These are phyloP conservation scores for Dipodascus albidus DNA, from an alignment of 805 yeast genomes.

Conservation along the genomic window DNA sequence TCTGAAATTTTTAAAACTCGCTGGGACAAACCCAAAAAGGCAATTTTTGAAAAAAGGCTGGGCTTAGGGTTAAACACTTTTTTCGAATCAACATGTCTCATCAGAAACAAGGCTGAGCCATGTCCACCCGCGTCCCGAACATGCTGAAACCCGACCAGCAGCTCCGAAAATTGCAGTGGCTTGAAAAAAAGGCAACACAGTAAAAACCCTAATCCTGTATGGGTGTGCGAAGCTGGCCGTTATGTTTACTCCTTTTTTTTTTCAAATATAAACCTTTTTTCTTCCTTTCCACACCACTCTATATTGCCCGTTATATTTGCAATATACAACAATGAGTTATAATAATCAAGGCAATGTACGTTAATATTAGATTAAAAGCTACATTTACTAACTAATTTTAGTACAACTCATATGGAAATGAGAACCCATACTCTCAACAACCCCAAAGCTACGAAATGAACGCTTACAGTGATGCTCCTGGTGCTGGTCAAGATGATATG, in stretches of 20 bases:
- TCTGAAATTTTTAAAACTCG: neutral
- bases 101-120: too few relatives aligned
- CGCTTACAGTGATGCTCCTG: neutral
- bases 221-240: neutral
- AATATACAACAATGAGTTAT: neutral
- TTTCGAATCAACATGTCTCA: too few relatives aligned
- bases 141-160: too few relatives aligned
- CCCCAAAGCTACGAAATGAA: neutral
- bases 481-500: slow-evolving; percentile 32
- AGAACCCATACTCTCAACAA: neutral
- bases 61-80: neutral
- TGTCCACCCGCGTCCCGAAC: too few relatives aligned
- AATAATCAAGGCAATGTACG: neutral
- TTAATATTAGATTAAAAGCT: neutral
- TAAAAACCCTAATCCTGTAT: neutral
- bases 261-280: neutral
- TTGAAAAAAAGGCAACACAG: too few relatives aligned
- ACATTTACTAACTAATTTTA: neutral
- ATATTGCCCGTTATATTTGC: neutral
- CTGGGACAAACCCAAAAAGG: neutral
- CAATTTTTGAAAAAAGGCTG: neutral
- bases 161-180: neutral
- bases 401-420: neutral
- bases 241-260: neutral
- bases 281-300: neutral